phyloP scores from a whole-genome alignment of 495 filamentous ascomycete species.

The Xylaria castorea region DNA sequence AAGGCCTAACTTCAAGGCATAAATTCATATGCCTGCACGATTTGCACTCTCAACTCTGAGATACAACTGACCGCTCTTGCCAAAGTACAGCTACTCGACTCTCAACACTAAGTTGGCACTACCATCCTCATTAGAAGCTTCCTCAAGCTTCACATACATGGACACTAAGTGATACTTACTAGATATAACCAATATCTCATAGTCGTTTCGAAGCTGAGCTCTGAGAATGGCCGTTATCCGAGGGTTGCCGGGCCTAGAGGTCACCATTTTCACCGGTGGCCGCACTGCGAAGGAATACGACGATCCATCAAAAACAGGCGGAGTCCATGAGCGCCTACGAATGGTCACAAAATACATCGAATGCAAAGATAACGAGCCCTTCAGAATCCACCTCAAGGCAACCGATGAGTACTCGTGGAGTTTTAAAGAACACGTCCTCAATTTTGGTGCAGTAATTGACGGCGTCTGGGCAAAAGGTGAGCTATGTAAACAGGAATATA shows the following conservation, averaged over 20 bases:
- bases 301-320: neutral
- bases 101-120: neutral
- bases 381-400: slow-evolving; percentile 6
- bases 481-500: neutral
- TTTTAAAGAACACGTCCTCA: slow-evolving; percentile 1
- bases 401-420: slow-evolving; percentile 19
- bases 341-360: slow-evolving; percentile 17
- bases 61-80: neutral
- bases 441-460: neutral
- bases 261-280: slow-evolving; percentile 15
- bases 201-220: neutral
- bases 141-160: neutral
- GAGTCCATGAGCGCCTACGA: neutral
- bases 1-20: neutral
- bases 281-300: slow-evolving; percentile 9
- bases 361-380: slow-evolving; percentile 13
- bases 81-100: neutral
- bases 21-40: neutral
- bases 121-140: neutral
- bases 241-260: slow-evolving; percentile 9
- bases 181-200: slow-evolving; percentile 15
- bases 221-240: slow-evolving; percentile 21
- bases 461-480: slow-evolving; percentile 13
- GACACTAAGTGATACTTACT: neutral
- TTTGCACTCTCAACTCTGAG: neutral